Percentiles rank a stretch among this genome's conserved stretches.
Conservation (phyloP, 2,329 filamentous ascomycete species). For the Coleophoma cylindrospora region DNA sequence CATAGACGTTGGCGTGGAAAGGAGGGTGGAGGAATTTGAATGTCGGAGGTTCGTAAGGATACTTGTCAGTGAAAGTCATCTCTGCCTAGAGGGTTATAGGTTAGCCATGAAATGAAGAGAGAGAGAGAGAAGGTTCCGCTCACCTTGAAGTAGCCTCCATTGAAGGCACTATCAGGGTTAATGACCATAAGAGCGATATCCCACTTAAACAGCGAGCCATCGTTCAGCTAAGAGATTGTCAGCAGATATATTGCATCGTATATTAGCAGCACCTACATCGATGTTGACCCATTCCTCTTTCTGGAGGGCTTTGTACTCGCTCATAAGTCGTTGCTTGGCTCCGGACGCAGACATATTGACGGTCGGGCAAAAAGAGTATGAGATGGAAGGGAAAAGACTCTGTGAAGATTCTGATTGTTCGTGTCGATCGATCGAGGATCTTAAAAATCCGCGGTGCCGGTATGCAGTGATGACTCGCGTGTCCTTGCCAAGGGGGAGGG, state of each 20-base stretch:
- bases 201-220: conserved; percentile 83
- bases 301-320: conserved; percentile 73
- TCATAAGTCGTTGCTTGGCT: conserved; percentile 81
- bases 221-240: conserved; percentile 45
- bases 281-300: conserved; percentile 95
- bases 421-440: no score
- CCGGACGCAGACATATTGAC: conserved; percentile 26
- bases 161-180: conserved; percentile 86
- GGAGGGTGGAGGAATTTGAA: conserved; percentile 81
- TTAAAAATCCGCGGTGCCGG: no score
- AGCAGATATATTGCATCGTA: conserved; percentile 2
- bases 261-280: conserved; percentile 51
- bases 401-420: no score
- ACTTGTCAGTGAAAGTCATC: conserved; percentile 84
- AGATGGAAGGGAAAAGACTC: background rate
- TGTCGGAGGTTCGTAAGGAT: conserved; percentile 82
- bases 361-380: background rate
- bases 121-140: conserved; percentile 7
- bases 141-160: conserved; percentile 85
- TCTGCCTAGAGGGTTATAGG: conserved; percentile 48
- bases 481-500: background rate
- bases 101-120: conserved; percentile 4
- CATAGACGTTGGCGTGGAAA: conserved; percentile 91
- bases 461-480: no score
- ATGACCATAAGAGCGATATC: conserved; percentile 84